These are phyloP conservation scores for Neurospora sp. DNA, from an alignment of 495 filamentous ascomycete species.

Conservation along the genomic window DNA sequence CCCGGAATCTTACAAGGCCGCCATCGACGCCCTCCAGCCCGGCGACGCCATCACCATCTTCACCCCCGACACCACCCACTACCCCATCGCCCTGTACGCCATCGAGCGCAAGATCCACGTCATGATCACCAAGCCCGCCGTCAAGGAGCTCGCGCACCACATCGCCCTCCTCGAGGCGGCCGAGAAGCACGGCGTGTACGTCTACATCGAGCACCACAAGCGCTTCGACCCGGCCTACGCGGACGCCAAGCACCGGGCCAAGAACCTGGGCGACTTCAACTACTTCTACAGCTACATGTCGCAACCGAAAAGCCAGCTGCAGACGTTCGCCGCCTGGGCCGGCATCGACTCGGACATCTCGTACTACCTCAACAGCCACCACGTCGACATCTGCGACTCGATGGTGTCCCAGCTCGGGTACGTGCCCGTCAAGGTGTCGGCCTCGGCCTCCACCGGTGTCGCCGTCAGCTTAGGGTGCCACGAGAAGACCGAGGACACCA, in stretches of 20 bases:
- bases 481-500: conserved; percentile 80
- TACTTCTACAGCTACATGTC: conserved; percentile 98
- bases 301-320: conserved; percentile 84
- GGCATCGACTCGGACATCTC: conserved; percentile 85
- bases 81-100: conserved; percentile 87
- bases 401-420: conserved; percentile 69
- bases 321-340: conserved; percentile 95
- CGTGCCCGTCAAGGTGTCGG: conserved; percentile 68
- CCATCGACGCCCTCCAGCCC: conserved; percentile 72
- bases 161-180: conserved; percentile 60
- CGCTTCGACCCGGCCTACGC: conserved; percentile 88
- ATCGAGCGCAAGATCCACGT: conserved; percentile 81
- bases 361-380: conserved; percentile 92
- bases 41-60: conserved; percentile 95
- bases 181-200: conserved; percentile 69
- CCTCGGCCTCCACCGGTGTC: conserved; percentile 58
- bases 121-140: conserved; percentile 91
- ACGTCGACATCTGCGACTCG: conserved; percentile 80
- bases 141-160: conserved; percentile 73
- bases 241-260: conserved; percentile 69
- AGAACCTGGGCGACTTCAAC: conserved; percentile 79
- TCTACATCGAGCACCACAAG: conserved; percentile 95
- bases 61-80: conserved; percentile 90
- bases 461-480: conserved; percentile 69
- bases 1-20: conserved; percentile 76